These are phyloP conservation scores for Fusarium virguliforme DNA, from an alignment of 2,329 filamentous ascomycete species.

Conservation along the genomic window DNA sequence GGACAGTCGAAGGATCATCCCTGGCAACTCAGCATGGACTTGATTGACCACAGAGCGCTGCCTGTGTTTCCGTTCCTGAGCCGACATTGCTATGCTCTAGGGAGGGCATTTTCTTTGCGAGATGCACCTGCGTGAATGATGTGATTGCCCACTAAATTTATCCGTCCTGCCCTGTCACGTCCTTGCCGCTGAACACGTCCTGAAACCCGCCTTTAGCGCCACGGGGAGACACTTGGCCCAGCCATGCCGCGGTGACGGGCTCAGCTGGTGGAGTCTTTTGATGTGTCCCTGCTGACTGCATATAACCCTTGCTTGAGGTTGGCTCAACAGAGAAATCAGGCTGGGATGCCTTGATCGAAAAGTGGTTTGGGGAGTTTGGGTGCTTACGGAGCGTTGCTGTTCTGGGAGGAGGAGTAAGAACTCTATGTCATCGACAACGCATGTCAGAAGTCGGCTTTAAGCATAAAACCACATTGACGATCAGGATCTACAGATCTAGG, in stretches of 20 bases:
- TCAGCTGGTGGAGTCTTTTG: slow-evolving; percentile 1
- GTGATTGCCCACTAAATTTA: slow-evolving; percentile 1
- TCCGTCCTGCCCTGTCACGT: background rate
- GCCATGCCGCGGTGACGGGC: background rate
- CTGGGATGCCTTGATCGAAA: background rate
- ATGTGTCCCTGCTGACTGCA: slow-evolving; percentile 8
- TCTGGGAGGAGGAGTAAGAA: background rate
- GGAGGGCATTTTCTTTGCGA: background rate
- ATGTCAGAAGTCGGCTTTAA: background rate
- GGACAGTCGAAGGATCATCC: background rate
- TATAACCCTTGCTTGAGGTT: slow-evolving; percentile 7
- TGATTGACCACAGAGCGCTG: background rate
- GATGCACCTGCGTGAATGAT: background rate
- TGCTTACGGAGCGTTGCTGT: background rate
- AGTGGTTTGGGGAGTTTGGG: background rate
- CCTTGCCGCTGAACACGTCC: slow-evolving; percentile 5
- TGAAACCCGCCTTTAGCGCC: slow-evolving; percentile 8
- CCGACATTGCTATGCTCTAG: background rate
- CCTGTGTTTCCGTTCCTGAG: background rate
- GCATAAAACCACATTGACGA: background rate
- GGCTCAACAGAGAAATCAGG: background rate
- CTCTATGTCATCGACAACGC: background rate
- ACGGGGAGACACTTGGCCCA: background rate
- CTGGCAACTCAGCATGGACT: background rate
- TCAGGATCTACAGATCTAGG: background rate